Evolutionary conservation across 31 red algal genomes (phyloP).

Genomic region (Endocladia muricata): DNA sequence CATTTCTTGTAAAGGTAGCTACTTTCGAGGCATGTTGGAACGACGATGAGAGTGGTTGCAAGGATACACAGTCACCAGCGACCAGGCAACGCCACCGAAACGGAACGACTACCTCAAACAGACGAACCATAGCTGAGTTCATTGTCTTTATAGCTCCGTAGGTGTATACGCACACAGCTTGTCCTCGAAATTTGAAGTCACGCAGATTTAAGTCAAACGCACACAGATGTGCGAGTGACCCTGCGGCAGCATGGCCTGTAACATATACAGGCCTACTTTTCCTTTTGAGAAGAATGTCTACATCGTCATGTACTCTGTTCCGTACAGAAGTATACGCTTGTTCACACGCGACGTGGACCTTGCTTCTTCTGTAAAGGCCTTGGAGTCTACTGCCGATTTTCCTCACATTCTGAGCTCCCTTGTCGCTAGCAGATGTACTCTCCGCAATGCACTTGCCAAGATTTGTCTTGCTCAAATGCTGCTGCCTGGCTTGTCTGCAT

Average conservation of each 20-base stretch:
- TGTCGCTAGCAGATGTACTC: too few species aligned
- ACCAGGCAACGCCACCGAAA: constrained; percentile 29
- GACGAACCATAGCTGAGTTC: constrained; percentile 4
- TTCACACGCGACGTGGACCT: constrained; percentile 4
- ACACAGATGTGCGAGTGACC: constrained; percentile 11
- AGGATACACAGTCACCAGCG: constrained; percentile 8
- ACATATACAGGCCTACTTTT: not conserved
- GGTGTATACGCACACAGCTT: not conserved
- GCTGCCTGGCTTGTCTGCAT: not conserved
- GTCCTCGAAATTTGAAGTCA: not conserved
- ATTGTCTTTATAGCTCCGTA: constrained; percentile 10
- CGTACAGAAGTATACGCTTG: not conserved
- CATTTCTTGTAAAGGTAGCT: constrained; percentile 30
- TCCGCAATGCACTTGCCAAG: constrained; percentile 3
- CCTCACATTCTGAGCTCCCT: not conserved
- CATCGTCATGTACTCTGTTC: not conserved
- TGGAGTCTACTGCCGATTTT: not conserved
- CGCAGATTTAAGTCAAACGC: constrained; percentile 5
- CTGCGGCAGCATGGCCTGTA: constrained; percentile 5
- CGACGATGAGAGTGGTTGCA: not conserved
- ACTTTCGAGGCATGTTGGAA: constrained; percentile 11
- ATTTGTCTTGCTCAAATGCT: not conserved
- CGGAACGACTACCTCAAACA: constrained; percentile 9
- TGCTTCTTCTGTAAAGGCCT: not conserved
- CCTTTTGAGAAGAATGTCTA: not conserved